These are phyloP conservation scores for Leccinellum albellum DNA, from an alignment of 768 basidiomycete species.

Conservation along the genomic window DNA sequence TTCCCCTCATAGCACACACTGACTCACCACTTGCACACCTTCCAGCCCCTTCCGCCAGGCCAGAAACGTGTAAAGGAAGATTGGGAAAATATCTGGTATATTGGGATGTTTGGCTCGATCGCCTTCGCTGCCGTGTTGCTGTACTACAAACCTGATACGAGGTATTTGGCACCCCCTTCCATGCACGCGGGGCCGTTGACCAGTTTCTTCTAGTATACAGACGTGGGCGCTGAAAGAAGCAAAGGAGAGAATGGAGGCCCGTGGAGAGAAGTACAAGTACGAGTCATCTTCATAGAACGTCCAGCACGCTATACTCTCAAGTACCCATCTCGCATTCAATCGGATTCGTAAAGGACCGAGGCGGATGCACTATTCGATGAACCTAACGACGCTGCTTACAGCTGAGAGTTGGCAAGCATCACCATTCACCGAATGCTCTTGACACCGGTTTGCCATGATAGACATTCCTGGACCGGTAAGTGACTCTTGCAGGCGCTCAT, in stretches of 20 bases:
- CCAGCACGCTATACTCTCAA: slow-evolving; percentile 1
- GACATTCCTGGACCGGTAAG: not conserved
- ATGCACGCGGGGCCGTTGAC: slow-evolving; percentile 1
- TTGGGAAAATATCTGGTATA: slow-evolving; percentile 89
- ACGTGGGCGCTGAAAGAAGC: slow-evolving; percentile 91
- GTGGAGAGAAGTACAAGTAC: slow-evolving; percentile 88
- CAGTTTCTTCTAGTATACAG: slow-evolving; percentile 60
- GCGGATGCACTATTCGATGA: not conserved
- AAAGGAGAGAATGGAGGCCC: slow-evolving; percentile 83
- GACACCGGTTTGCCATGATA: not conserved
- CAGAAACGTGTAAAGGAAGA: slow-evolving; percentile 84
- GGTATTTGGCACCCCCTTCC: slow-evolving; percentile 45
- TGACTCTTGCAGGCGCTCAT: not conserved
- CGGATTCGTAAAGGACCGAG: not conserved
- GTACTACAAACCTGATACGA: slow-evolving; percentile 93
- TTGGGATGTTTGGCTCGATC: slow-evolving; percentile 90
- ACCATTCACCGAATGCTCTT: not conserved
- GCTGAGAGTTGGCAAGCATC: not conserved
- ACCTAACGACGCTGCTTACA: not conserved
- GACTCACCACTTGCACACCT: slow-evolving; percentile 1
- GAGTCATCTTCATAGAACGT: slow-evolving; percentile 46
- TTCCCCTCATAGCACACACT: not conserved
- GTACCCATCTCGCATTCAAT: slow-evolving; percentile 1
- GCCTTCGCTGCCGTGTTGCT: slow-evolving; percentile 68
- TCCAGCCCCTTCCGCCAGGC: slow-evolving; percentile 70